phyloP scores from a whole-genome alignment of 2,329 filamentous ascomycete species.

The Colletotrichum echinochloae region DNA sequence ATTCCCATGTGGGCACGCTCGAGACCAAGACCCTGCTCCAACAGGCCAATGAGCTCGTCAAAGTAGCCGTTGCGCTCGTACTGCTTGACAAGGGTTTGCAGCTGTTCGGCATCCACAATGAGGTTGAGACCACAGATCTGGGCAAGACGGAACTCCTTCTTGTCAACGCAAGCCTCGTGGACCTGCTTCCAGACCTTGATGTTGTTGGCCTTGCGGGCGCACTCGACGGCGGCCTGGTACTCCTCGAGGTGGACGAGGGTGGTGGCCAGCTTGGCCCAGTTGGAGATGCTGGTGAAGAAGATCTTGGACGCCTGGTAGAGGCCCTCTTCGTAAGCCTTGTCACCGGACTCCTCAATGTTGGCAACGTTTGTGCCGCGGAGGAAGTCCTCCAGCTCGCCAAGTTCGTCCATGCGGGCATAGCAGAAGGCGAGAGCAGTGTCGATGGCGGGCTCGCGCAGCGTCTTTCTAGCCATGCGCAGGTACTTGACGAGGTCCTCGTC shows the following conservation, averaged over 20 bases:
- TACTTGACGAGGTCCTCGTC: constrained; percentile 98
- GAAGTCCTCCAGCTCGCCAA: constrained; percentile 96
- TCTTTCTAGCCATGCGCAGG: constrained; percentile 97
- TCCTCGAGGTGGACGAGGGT: constrained; percentile 97
- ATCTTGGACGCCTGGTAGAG: constrained; percentile 98
- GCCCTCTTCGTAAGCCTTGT: constrained; percentile 96
- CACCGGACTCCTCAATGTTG: constrained; percentile 94
- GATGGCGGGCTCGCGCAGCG: constrained; percentile 89
- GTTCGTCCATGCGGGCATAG: constrained; percentile 91
- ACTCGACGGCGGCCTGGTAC: constrained; percentile 97
- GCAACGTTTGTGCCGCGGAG: constrained; percentile 92
- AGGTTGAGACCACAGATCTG: constrained; percentile 99
- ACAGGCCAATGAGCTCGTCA: constrained; percentile 92
- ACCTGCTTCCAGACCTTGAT: constrained; percentile 99
- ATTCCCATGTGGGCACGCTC: constrained; percentile 96
- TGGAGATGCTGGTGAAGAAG: constrained; percentile 95
- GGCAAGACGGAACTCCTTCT: constrained; percentile 98
- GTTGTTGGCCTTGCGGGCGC: constrained; percentile 97
- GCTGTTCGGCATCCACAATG: constrained; percentile 96
- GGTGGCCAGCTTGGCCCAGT: constrained; percentile 99
- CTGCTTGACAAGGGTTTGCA: constrained; percentile 92
- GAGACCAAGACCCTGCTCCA: constrained; percentile 94
- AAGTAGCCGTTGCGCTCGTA: constrained; percentile 99
- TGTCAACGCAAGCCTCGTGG: constrained; percentile 93
- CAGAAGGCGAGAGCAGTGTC: constrained; percentile 95